Base-by-base conservation (phyloP, 73 alveolate genomes). In the Strombidium stylifer region DNA sequence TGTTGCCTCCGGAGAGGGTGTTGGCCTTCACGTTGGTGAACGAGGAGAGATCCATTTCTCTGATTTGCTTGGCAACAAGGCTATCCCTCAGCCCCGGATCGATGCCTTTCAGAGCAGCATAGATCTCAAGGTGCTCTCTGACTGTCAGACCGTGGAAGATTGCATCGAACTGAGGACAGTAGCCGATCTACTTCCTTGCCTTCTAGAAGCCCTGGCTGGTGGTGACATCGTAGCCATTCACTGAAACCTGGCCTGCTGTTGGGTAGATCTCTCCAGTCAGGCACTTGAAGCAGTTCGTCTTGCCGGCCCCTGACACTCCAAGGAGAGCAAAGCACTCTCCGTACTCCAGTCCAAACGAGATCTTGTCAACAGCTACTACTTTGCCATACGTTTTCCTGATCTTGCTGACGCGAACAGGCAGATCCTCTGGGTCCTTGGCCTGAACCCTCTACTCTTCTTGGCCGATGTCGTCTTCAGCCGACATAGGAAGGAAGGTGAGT, bases 231-330 rank as follows among this genome's bases (percentile, higher is more conserved):
- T 50, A 35, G 45, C 92, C 93, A 40, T 80, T 80, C 83, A 80
- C 39, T 68, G 80, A 3, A 87, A 57, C 64, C 19, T 76, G 58
- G 1, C 94, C 94, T 60, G 53, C 60, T 0, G 82, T 40, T 0
- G 84, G 94, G 28, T 42, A 49, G 35, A 49, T 69, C 31, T 76
- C 90, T 52, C 61, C 62, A 0, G 94, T 84, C 52, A 84, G 64
- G 28, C 73, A 68, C 57, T 77, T 84, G 53, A 84, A 84, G 31
- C 73, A 76, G 11, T 90, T 88, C 0, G 97, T 88, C 21, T 88
- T 88, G 4, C 97, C 97, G 15, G 97, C 94, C 35, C 97, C 97
- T 55, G 85, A 85, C 24, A 85, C 94, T 16, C 97, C 97, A 21
- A 88, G 74, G 14, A 88, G 55, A 12, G 93, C 86, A 78, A 88